Percentiles rank a stretch among this genome's conserved stretches.
Conservation (phyloP, 352 stramenopile species). For the Pythium angustatum region DNA sequence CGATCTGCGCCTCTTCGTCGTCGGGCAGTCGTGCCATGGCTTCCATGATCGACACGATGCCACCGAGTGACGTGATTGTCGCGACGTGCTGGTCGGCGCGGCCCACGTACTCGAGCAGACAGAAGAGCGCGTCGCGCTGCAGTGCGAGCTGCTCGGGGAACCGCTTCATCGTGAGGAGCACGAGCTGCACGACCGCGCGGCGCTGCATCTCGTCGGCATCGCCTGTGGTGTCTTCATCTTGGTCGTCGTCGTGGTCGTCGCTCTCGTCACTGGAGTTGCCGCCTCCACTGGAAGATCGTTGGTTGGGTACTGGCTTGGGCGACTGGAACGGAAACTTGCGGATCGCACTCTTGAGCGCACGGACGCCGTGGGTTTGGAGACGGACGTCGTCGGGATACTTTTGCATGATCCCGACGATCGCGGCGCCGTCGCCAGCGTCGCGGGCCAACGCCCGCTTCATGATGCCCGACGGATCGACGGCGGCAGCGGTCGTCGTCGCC, state of each 20-base stretch:
- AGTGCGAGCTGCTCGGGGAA: slow-evolving; percentile 38
- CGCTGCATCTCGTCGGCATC: slow-evolving; percentile 3
- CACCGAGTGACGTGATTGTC: slow-evolving; percentile 43
- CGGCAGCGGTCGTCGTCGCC: neutral
- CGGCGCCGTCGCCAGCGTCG: slow-evolving; percentile 44
- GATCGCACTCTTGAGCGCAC: slow-evolving; percentile 47
- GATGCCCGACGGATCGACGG: slow-evolving; percentile 40
- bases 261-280: no score
- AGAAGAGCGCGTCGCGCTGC: slow-evolving; percentile 52
- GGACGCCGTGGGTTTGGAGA: slow-evolving; percentile 51
- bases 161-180: slow-evolving; percentile 49
- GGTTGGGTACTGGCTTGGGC: neutral
- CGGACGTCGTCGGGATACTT: slow-evolving; percentile 44
- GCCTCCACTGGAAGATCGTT: no score
- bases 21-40: slow-evolving; percentile 52
- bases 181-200: slow-evolving; percentile 32
- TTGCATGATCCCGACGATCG: slow-evolving; percentile 48
- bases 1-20: slow-evolving; percentile 50
- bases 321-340: slow-evolving; percentile 21
- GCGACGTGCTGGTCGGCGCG: slow-evolving; percentile 34
- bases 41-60: slow-evolving; percentile 46
- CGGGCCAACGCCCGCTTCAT: slow-evolving; percentile 53
- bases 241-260: slow-evolving; percentile 7
- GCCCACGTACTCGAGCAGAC: slow-evolving; percentile 40
- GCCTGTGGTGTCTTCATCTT: neutral